A percentile compares a stretch with the other conserved stretches of the same genome.
These are phyloP conservation scores for Datisca glomerata DNA, from an alignment of 306 rosid species.

Conservation along the genomic window DNA sequence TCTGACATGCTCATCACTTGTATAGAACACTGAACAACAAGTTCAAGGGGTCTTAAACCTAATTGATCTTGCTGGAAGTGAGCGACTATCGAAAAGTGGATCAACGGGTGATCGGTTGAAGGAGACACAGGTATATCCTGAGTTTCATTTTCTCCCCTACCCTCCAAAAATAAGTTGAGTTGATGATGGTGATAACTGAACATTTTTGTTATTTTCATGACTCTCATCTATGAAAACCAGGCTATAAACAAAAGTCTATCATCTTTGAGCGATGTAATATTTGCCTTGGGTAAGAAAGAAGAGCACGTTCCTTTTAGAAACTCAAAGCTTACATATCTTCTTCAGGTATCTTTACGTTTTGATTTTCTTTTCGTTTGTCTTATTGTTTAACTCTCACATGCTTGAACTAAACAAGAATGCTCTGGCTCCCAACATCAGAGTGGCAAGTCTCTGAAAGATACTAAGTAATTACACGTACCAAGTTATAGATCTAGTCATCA, in stretches of 20 bases:
- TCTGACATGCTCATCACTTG: constrained; percentile 7
- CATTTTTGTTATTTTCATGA: constrained; percentile 10
- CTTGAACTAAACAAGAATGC: no score
- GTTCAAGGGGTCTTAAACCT: constrained; percentile 90
- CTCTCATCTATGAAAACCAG: constrained; percentile 24
- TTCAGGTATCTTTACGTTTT: constrained; percentile 43
- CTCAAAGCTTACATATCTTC: constrained; percentile 86
- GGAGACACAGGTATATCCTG: constrained; percentile 73
- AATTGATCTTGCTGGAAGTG: constrained; percentile 95
- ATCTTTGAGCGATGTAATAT: constrained; percentile 73
- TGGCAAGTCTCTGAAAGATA: no score
- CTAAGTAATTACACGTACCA: no score
- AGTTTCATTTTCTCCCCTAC: constrained; percentile 5
- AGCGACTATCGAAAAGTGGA: constrained; percentile 84
- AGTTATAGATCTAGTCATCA: no score
- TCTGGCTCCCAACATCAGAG: no score
- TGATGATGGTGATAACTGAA: no score
- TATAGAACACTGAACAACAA: constrained; percentile 82
- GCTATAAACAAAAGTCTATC: constrained; percentile 93
- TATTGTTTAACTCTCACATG: no score
- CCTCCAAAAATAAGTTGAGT: no score
- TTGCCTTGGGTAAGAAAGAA: constrained; percentile 86
- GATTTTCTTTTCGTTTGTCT: background rate
- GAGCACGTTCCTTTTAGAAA: constrained; percentile 90
- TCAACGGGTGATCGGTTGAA: constrained; percentile 91